A percentile compares a stretch with the other conserved stretches of the same genome.
Evolutionary conservation across 306 rosid species (phyloP).

Genomic region (Ormosia emarginata): DNA sequence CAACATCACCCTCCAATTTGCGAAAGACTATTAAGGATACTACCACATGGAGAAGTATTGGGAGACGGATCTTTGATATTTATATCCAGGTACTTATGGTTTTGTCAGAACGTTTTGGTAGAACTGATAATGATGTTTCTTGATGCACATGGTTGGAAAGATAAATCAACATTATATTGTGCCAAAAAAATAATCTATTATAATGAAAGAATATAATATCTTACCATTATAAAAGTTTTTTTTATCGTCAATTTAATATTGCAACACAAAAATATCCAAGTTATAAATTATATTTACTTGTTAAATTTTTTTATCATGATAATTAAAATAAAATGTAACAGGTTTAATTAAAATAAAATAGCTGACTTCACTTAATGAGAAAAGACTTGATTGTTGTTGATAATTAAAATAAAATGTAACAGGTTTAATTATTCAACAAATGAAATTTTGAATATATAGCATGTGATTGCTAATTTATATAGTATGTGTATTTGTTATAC

Average conservation of each 20-base stretch:
- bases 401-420: background rate
- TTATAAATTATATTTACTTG: background rate
- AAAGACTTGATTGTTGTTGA: no score
- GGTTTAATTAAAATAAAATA: no score
- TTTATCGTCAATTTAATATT: background rate
- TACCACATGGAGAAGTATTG: slow-evolving; percentile 58
- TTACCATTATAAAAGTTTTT: background rate
- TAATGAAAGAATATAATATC: background rate
- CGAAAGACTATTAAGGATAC: slow-evolving; percentile 45
- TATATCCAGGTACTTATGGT: slow-evolving; percentile 57
- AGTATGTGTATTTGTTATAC: background rate
- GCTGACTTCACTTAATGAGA: no score
- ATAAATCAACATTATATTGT: no score
- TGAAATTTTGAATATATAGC: background rate
- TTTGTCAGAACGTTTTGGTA: no score
- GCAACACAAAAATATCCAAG: background rate
- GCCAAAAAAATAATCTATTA: background rate
- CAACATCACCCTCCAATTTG: slow-evolving; percentile 61
- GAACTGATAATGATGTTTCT: background rate
- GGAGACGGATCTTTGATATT: slow-evolving; percentile 67
- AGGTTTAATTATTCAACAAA: background rate
- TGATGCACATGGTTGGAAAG: background rate
- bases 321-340: no score
- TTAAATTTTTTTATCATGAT: background rate
- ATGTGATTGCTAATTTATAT: background rate